Conservation (phyloP, 2,329 filamentous ascomycete genomes). For the Pseudopyrenochaeta lycopersici region DNA sequence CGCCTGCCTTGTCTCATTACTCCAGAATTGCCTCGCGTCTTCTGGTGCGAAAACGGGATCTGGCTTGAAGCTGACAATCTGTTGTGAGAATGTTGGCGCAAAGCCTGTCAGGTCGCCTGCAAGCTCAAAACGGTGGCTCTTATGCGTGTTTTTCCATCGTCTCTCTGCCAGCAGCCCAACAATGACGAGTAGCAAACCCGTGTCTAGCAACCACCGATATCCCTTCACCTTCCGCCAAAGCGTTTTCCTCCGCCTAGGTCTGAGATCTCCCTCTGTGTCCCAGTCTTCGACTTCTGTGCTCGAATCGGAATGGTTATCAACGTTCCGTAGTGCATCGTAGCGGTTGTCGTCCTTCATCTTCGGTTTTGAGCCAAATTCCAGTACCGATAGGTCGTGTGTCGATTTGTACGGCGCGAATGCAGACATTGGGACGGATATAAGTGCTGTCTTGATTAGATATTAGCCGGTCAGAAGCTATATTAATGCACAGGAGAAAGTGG, state of each 20-base stretch:
- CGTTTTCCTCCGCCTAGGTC: conserved; percentile 10
- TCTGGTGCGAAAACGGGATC: conserved; percentile 37
- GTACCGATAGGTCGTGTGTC: conserved; percentile 19
- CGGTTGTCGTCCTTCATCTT: conserved; percentile 28
- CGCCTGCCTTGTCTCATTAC: conserved; percentile 37
- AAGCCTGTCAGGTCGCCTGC: conserved; percentile 44
- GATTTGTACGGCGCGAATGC: conserved; percentile 19
- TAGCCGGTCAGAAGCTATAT: too few species aligned
- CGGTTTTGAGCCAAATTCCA: conserved; percentile 6
- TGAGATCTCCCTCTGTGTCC: conserved; percentile 21
- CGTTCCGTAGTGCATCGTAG: conserved; percentile 36
- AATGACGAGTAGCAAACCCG: conserved; percentile 37
- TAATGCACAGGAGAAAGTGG: background rate
- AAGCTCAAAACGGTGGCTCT: conserved; percentile 30
- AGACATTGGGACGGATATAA: conserved; percentile 4
- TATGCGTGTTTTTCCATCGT: conserved; percentile 20
- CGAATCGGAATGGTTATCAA: conserved; percentile 31
- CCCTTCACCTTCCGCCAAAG: conserved; percentile 22
- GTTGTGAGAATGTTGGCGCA: conserved; percentile 44
- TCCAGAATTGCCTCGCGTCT: conserved; percentile 40
- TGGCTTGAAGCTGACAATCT: conserved; percentile 39
- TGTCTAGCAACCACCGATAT: conserved; percentile 41
- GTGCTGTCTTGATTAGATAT: background rate
- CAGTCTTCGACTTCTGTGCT: conserved; percentile 41
- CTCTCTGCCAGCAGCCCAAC: conserved; percentile 38